Evolutionary conservation across 495 filamentous ascomycete genomes (phyloP).

Genomic region (Podospora anserina): DNA sequence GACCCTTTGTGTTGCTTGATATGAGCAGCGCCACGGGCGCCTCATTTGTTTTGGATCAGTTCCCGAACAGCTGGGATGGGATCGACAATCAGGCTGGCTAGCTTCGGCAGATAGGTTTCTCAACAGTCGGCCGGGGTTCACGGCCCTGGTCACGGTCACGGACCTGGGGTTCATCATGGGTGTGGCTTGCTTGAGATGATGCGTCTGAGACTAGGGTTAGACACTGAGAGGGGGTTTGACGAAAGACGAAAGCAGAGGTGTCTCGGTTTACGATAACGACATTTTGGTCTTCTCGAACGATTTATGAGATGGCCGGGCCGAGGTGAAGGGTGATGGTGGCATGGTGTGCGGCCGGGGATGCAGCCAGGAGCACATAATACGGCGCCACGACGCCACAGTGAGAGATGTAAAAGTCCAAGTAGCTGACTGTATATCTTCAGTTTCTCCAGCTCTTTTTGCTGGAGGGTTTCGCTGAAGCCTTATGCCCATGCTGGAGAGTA

Average conservation of each 20-base stretch:
- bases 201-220: background rate
- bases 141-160: too few species aligned
- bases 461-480: background rate
- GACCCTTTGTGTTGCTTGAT: background rate
- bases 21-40: background rate
- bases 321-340: background rate
- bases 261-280: background rate
- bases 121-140: background rate
- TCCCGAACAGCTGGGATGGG: background rate
- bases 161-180: background rate
- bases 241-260: background rate
- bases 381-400: background rate
- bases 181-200: background rate
- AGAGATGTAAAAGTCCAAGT: background rate
- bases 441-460: background rate
- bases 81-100: background rate
- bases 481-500: background rate
- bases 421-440: too few species aligned
- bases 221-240: background rate
- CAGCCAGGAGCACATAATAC: background rate
- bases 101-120: background rate
- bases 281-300: background rate
- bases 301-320: background rate
- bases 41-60: background rate
- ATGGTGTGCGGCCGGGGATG: background rate